Evolutionary conservation across 2,329 filamentous ascomycete species (phyloP), one percentile per base, ranked within the genome.

Genomic region (Cercospora sp.): DNA sequence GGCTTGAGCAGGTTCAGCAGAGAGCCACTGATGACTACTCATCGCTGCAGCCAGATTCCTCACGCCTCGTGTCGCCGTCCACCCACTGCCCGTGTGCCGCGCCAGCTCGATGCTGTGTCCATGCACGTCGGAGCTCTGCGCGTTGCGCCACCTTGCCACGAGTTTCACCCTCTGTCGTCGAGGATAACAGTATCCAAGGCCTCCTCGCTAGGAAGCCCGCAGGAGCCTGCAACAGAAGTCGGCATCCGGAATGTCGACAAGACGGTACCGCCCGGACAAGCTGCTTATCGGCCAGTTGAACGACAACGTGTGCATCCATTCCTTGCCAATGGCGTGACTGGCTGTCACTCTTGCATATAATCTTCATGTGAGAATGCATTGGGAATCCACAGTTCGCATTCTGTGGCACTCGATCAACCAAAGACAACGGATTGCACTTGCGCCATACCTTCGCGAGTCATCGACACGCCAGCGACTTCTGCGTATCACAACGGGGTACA

Each of bases 341-440:
- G 26, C 20, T 31, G 53, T 58, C 53, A 58, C 26, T 30, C 53
- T 3, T 58, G 53, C 53, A 58, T n/a, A 31, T 58, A 13, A 58
- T 58, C 26, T 31, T 28, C 53, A 58, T 58, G 53, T 58, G 53
- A 58, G 30, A 58, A 58, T 58, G 53, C 53, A 58, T 28, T 31
- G 53, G 16, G n/a, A 18, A 58, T 31, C 53, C 53, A 28, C 53
- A n/a, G 16, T 58, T 58, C 26, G 26, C 26, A 28, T 30, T 18
- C 26, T n/a, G 53, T 31, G 30, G 12, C 53, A 33, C 53, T 30
- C 28, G 53, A 58, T 31, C 53, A 10, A 28, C 53, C 53, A 58
- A 58, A 26, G 13, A 53, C 18, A 53, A 7, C 9, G 5, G 5
- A n/a, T 16, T 58, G 53, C 53, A 26, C 53, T 58, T 28, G 26